Conservation (phyloP, 139 green algal genomes). For the Chlorella sorokiniana region DNA sequence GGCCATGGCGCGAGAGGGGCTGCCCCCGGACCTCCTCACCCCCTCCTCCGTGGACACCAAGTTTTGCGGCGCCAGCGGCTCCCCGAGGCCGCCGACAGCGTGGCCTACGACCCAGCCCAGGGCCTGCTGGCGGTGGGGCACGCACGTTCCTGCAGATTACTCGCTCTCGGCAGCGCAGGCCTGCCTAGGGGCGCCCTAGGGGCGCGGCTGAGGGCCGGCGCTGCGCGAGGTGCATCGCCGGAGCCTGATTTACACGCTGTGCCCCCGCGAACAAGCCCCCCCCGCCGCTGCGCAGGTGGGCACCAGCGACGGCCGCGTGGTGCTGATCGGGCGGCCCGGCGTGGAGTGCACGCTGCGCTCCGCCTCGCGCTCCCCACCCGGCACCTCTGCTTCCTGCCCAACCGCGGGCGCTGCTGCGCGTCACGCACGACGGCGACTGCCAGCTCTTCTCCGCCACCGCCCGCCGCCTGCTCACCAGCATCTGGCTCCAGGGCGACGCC, state of each 20-base stretch:
- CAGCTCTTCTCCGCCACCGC: slow-evolving; percentile 50
- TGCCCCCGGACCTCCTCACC: slow-evolving; percentile 36
- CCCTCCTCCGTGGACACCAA: not conserved
- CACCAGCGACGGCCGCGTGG: slow-evolving; percentile 55
- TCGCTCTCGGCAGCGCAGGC: not conserved
- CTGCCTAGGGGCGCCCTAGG: too few relatives aligned
- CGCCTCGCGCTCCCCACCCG: slow-evolving; percentile 33
- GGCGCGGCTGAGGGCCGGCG: too few relatives aligned
- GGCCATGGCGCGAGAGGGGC: slow-evolving; percentile 9
- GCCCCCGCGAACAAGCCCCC: not conserved
- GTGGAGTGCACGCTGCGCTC: slow-evolving; percentile 46
- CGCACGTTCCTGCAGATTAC: not conserved
- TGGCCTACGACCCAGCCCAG: slow-evolving; percentile 58
- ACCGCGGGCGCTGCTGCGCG: slow-evolving; percentile 48
- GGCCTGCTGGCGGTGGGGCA: slow-evolving; percentile 52
- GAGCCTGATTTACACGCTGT: too few relatives aligned
- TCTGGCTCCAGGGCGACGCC: slow-evolving; percentile 41
- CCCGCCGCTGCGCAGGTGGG: slow-evolving; percentile 41
- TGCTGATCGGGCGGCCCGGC: slow-evolving; percentile 50
- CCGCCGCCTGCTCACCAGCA: slow-evolving; percentile 38
- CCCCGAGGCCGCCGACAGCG: slow-evolving; percentile 54
- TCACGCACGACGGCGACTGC: slow-evolving; percentile 55
- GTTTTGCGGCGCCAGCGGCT: slow-evolving; percentile 34
- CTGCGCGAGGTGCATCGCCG: not conserved
- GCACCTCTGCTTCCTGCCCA: slow-evolving; percentile 51